These are phyloP conservation scores for Skeletonema tropicum DNA, from an alignment of 108 stramenopile genomes.

Conservation along the genomic window DNA sequence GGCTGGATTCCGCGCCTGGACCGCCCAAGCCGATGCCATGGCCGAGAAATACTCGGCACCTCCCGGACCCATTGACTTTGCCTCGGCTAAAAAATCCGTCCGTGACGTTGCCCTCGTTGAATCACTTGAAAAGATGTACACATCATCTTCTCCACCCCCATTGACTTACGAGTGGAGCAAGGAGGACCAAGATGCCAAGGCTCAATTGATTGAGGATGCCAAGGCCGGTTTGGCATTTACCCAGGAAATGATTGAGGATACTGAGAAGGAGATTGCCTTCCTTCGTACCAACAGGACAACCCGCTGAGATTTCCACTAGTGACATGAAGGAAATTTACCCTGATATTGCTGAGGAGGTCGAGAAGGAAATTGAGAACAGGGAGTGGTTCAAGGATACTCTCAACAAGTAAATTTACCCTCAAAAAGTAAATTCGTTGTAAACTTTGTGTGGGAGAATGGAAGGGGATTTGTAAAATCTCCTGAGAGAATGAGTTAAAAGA, in stretches of 20 bases:
- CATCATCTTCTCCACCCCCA: slow-evolving; percentile 58
- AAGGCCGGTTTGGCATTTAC: slow-evolving; percentile 62
- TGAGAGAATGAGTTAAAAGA: neutral
- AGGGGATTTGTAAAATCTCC: neutral
- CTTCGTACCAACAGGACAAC: slow-evolving; percentile 76
- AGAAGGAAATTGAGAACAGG: slow-evolving; percentile 85
- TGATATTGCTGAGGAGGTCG: slow-evolving; percentile 86
- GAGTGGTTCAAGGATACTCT: slow-evolving; percentile 91
- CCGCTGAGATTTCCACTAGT: slow-evolving; percentile 64
- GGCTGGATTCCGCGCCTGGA: slow-evolving; percentile 80
- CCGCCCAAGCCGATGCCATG: slow-evolving; percentile 76
- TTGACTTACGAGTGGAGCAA: slow-evolving; percentile 74
- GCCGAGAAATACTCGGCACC: slow-evolving; percentile 82
- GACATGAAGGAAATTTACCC: slow-evolving; percentile 87
- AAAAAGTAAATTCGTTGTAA: slow-evolving; percentile 27
- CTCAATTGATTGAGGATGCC: slow-evolving; percentile 75
- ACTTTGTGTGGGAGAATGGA: neutral
- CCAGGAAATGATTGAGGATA: slow-evolving; percentile 65
- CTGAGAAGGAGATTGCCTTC: slow-evolving; percentile 65
- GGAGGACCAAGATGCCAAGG: slow-evolving; percentile 74
- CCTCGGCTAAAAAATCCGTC: slow-evolving; percentile 68
- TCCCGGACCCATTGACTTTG: slow-evolving; percentile 84
- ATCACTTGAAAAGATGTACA: slow-evolving; percentile 73
- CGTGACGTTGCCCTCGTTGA: slow-evolving; percentile 81
- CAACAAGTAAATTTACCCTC: slow-evolving; percentile 42